Conservation (phyloP, 2,329 filamentous ascomycete genomes). For the Salinomyces thailandicus region DNA sequence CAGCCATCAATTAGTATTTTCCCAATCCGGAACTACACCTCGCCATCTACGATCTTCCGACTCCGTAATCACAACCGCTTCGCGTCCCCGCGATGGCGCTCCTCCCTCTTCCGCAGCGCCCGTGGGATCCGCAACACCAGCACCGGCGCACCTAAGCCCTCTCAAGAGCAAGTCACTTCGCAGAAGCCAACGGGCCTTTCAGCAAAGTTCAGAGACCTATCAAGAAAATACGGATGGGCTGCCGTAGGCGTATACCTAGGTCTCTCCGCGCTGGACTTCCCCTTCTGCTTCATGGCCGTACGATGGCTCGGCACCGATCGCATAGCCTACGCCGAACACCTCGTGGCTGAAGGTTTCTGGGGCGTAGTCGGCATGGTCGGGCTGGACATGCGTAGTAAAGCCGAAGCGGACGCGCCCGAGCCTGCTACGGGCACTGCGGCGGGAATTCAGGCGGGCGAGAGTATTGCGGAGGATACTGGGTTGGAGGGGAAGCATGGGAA, state of each 20-base stretch:
- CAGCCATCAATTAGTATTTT: background rate
- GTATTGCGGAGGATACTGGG: background rate
- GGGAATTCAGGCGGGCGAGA: conserved; percentile 9
- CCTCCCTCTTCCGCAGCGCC: conserved; percentile 3
- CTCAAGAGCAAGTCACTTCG: conserved; percentile 9
- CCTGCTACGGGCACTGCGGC: conserved; percentile 8
- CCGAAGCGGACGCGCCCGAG: background rate
- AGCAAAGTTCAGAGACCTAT: conserved; percentile 68
- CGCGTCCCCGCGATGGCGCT: conserved; percentile 10
- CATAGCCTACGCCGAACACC: conserved; percentile 66
- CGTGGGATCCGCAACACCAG: conserved; percentile 20
- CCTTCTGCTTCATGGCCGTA: conserved; percentile 87
- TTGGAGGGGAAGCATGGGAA: conserved; percentile 2
- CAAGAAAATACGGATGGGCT: conserved; percentile 87
- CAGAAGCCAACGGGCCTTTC: conserved; percentile 32
- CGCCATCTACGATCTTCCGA: background rate
- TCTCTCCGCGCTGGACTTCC: conserved; percentile 80
- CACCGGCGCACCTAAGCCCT: conserved; percentile 26
- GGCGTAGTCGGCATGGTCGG: conserved; percentile 47
- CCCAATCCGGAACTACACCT: background rate
- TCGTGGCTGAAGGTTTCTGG: conserved; percentile 51
- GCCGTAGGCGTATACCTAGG: conserved; percentile 83
- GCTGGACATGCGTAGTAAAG: conserved; percentile 13
- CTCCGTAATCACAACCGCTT: background rate
- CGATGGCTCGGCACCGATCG: conserved; percentile 70